Base-by-base conservation (phyloP, 257 asterid species). In the Rehmannia glutinosa region DNA sequence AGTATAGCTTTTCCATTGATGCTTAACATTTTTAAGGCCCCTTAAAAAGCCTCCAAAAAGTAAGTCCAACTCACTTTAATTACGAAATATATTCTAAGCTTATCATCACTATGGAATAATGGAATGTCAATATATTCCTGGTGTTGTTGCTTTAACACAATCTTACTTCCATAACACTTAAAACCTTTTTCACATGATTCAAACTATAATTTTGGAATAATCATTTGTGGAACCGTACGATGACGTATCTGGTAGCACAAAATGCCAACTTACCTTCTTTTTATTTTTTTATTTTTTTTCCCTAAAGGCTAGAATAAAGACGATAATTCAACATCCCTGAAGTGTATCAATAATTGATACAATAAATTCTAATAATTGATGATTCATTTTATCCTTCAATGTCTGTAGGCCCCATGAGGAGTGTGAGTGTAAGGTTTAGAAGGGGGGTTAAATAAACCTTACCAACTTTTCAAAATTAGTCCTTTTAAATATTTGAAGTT, bases 71-170 rank as follows among this genome's bases (percentile, higher is more conserved):
- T 60, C 27, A 49, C 67, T 74, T 74, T 74, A 42, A 8, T 8
- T 62, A 24, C 9, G 32, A 47, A 54, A 62, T 2, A 68, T 68
- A 74, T 74, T 68, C 75, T 30, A 17, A 68, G 67, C 79, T 68
- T 74, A 68, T 74, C 74, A 66, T 74, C 67, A 45, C 53, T 20
- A 33, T 12, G 62, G 79, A 74, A 74, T 74, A n/a, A n/a, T n/a
- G n/a, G n/a, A n/a, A n/a, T n/a, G 79, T 74, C 79, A 74, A 74
- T 17, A 68, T 74, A 74, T 74, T 68, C 79, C 59, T 27, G 23
- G 8, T 3, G 11, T 36, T 36, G 11, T 36, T 60, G 13, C 67
- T 69, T 69, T 59, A 58, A 21, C 19, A 30, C 51, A 20, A 3
- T 16, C 38, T 33, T 15, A n/a, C 63, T 46, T 59, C 57, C 58